Evolutionary conservation across 495 filamentous ascomycete genomes (phyloP), one percentile per base, ranked within the genome.

Genomic region (Podospora fimiseda): DNA sequence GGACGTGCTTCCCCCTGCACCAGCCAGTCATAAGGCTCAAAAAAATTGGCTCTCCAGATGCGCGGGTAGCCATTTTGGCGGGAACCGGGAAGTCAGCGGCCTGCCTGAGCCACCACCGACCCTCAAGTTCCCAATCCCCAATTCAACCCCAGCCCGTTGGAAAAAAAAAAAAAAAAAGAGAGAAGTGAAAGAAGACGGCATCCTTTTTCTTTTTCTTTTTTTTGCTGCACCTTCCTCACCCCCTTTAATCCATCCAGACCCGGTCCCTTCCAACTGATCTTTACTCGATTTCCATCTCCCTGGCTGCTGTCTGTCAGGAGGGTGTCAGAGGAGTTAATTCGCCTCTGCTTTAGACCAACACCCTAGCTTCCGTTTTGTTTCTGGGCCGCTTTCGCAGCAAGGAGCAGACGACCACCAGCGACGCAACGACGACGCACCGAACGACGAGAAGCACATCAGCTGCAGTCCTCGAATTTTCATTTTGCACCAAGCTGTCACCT

Each of bases 281-380:
- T 57, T 19, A 36, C 44, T 43, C 53, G 56, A 51, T 55, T 56
- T 50, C 30, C 27, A 22, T 57, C 39, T 52, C 39, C 15, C 22
- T 46, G 49, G 43, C 37, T 38, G 50, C 52, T 27, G 51, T 48
- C 48, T 49, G 38, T 41, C 54, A 52, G 48, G 33, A 51, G 50
- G 49, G 51, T 52, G 47, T 42, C 43, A 51, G 48, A 52, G 40
- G 48, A 60, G 55, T 49, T 48, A 53, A 57, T 51, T 60, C 58
- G 56, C 56, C 52, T 57, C 54, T 52, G 51, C 38, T 37, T 21
- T 48, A 44, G 27, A 33, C 27, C 27, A 33, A 11, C 27, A 33
- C 6, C 27, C 27, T 33, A 33, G 27, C 27, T 30, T 45, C 46
- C 9, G 22, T 53, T 56, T 52, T 53, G 33, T 21, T 36, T 20